Evolutionary conservation across 2,329 filamentous ascomycete genomes (phyloP), one percentile per base, ranked within the genome.

Genomic region (Rhinocladiella similis): DNA sequence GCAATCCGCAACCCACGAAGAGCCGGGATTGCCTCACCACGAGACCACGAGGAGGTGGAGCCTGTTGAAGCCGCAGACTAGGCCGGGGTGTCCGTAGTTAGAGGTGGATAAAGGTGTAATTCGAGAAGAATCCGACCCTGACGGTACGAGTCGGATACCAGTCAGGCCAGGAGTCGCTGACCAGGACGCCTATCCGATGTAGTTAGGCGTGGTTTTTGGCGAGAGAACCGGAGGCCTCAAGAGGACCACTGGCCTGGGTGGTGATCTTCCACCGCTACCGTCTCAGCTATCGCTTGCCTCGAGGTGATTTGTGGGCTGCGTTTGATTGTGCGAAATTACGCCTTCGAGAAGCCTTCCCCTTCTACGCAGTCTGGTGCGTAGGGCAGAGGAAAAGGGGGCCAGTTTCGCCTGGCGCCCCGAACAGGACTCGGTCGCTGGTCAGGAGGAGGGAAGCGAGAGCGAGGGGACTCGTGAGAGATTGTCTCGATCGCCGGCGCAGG

Each of bases 21-120:
- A 54, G 59, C 59, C 59, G 56, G 56, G 59, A 62, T 62, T 59
- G 59, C 56, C 43, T 59, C 56, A 59, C 59, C 56, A 59, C 54
- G 56, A 62, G 56, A 61, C 59, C 59, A 61, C 59, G 59, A 61
- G 59, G 59, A 33, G 47, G 59, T 62, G 59, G 59, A 62, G 56
- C 50, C 19, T n/a, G 29, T 47, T 46, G 51, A 62, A 54, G 56
- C 53, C 53, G 56, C 59, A 62, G 50, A 51, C 50, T 59, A 62
- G 42, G 45, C 52, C 41, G 47, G 50, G 41, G 50, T 53, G 50
- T 53, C 47, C 50, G 35, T 36, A 19, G 41, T 9, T 27, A 51
- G 46, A 55, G 38, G 59, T 61, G 59, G 59, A 52, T 55, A 53
- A 55, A 39, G 46, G 50, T 55, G 47, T 38, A 58, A 61, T 61